Conservation (phyloP, 768 basidiomycete species). For the Pleurotus ostreatus region DNA sequence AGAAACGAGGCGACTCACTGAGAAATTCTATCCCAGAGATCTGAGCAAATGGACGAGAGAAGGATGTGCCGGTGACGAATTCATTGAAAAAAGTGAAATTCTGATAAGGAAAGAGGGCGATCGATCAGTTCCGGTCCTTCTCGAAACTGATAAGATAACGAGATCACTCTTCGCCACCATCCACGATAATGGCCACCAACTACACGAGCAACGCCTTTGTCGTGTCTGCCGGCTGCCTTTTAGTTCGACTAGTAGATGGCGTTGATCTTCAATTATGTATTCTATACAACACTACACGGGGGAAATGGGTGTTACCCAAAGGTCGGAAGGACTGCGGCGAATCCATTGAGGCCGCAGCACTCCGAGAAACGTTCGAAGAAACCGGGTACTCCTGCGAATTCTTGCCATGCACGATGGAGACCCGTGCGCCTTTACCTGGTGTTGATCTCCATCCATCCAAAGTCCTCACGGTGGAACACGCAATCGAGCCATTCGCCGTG, state of each 20-base stretch:
- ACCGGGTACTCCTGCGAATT: conserved; percentile 55
- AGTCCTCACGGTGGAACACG: conserved; percentile 12
- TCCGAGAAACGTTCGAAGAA: conserved; percentile 65
- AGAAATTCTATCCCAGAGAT: neutral
- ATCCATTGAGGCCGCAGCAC: conserved; percentile 42
- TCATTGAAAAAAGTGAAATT: conserved; percentile 4
- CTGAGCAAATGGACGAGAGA: neutral
- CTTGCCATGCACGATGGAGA: conserved; percentile 46
- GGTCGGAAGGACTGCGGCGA: conserved; percentile 60
- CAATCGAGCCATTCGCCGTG: conserved; percentile 32
- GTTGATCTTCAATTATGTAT: conserved; percentile 33
- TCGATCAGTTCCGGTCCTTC: neutral
- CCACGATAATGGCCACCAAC: conserved; percentile 16
- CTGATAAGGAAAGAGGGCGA: neutral
- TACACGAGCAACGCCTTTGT: conserved; percentile 21
- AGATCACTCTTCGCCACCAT: conserved; percentile 27
- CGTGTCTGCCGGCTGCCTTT: conserved; percentile 36
- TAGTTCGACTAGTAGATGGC: conserved; percentile 24
- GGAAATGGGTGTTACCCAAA: conserved; percentile 49
- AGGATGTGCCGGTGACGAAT: neutral
- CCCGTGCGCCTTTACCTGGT: conserved; percentile 51
- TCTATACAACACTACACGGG: conserved; percentile 23
- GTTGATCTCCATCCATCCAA: conserved; percentile 27
- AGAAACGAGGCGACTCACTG: neutral
- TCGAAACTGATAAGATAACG: neutral